These are phyloP conservation scores for Rhamnella rubrinervis DNA, from an alignment of 331 rosid genomes.

Conservation along the genomic window DNA sequence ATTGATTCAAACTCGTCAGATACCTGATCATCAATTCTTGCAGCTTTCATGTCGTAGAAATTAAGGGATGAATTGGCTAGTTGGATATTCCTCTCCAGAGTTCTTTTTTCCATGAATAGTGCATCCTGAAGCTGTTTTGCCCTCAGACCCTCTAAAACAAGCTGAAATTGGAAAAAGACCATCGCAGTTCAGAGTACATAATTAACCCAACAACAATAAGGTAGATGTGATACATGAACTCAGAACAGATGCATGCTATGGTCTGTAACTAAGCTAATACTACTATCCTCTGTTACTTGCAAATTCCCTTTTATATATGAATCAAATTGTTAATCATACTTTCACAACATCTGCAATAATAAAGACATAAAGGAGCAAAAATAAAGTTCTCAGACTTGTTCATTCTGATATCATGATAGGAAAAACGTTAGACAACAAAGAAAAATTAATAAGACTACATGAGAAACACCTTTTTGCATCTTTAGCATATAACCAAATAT, in stretches of 20 bases:
- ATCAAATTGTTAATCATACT: too few relatives aligned
- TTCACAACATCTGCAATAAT: too few relatives aligned
- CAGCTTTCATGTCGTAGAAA: constrained; percentile 65
- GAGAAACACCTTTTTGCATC: neutral
- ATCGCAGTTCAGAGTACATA: neutral
- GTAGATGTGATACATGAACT: neutral
- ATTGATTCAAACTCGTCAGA: neutral
- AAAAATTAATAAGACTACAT: neutral
- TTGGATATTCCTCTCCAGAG: constrained; percentile 67
- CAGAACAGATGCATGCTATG: neutral
- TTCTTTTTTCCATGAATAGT: constrained; percentile 53
- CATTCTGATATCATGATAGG: too few relatives aligned
- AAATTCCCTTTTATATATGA: too few relatives aligned
- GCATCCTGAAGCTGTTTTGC: constrained; percentile 70
- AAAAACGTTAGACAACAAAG: neutral
- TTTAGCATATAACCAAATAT: neutral
- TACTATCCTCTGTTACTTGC: too few relatives aligned
- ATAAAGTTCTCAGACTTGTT: too few relatives aligned
- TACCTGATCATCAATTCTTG: constrained; percentile 89
- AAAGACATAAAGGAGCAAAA: too few relatives aligned
- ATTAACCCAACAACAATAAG: neutral
- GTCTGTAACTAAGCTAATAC: too few relatives aligned
- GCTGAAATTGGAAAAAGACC: constrained; percentile 43
- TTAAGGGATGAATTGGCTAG: constrained; percentile 59
- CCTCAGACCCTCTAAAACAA: constrained; percentile 82